A percentile compares a stretch with the other conserved stretches of the same genome.
phyloP scores from a whole-genome alignment of 208 protist species.

The Blastocrithidia nonstop region DNA sequence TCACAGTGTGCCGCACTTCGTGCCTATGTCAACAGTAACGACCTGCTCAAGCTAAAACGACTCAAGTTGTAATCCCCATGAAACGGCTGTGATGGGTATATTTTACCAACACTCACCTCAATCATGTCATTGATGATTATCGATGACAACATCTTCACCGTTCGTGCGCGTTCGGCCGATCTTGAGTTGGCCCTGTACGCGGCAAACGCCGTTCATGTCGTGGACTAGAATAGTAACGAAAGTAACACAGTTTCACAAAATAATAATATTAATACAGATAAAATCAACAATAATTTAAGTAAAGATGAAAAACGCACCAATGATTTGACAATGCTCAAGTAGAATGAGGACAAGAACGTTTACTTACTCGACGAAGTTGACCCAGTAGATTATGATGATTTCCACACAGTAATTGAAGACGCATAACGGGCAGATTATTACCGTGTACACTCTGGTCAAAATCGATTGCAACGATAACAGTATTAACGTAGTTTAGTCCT shows the following conservation, averaged over 20 bases:
- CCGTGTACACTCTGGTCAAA: too few species aligned
- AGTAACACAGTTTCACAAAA: constrained; percentile 17
- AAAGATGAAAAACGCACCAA: too few species aligned
- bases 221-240: neutral
- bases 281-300: too few species aligned
- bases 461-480: constrained; percentile 5
- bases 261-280: too few species aligned
- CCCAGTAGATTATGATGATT: too few species aligned
- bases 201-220: constrained; percentile 7
- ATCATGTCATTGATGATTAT: constrained; percentile 81
- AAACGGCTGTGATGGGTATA: constrained; percentile 62
- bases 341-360: too few species aligned
- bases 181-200: constrained; percentile 69
- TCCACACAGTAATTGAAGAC: too few species aligned
- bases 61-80: constrained; percentile 41
- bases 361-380: too few species aligned
- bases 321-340: too few species aligned
- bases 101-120: constrained; percentile 46
- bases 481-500: constrained; percentile 1
- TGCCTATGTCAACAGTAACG: constrained; percentile 61
- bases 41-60: constrained; percentile 24
- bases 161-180: constrained; percentile 49
- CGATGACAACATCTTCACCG: constrained; percentile 47
- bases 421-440: too few species aligned
- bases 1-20: constrained; percentile 68